Evolutionary conservation across 1,284 basidiomycete species (phyloP), one percentile per base, ranked within the genome.

Genomic region (Rhodotorula sp.): DNA sequence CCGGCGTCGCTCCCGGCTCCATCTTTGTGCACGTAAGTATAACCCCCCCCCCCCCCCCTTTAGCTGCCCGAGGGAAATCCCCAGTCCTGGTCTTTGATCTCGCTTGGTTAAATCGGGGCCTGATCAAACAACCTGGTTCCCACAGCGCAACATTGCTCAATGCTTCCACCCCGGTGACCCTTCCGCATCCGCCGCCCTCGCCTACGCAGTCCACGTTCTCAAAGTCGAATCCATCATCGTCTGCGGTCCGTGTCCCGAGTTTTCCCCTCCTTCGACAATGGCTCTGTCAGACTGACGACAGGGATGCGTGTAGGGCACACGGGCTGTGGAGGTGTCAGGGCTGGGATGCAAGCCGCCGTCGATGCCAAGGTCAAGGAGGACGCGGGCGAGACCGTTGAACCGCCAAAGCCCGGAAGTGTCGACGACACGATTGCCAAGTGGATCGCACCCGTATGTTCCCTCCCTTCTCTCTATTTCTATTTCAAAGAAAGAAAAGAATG

Each of bases 171-270:
- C 84, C 2, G 82, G 89, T 71, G 95, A 98, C 80, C 86, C 88
- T 77, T 93, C 87, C 74, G 88, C 88, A 1, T 83, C 87, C 61
- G 86, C 92, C 2, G 90, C 93, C 3, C 85, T 98, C 71, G 84
- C 87, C 14, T 97, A 90, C 80, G 94, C 91, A 14, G 84, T 97
- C 53, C 85, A 86, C 74, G 83, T 86, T 75, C 84, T 96, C 68
- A 89, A 90, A 67, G 89, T 95, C 55, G 85, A 91, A 80, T 90
- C 97, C 82, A 75, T 78, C 67, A 75, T 78, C 61, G 77, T 78
- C 30, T 77, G 76, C 59, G 77, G 77, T 67, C 48, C 69, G 70
- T 69, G 60, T 61, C 62, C 6, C 17, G 53, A 10, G 6, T 14
- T 53, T 12, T 54, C 24, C 6, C 26, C 24, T 17, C 10, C 29